Evolutionary conservation across 1,284 basidiomycete genomes (phyloP).

Genomic region (Melampsora allii-populina): DNA sequence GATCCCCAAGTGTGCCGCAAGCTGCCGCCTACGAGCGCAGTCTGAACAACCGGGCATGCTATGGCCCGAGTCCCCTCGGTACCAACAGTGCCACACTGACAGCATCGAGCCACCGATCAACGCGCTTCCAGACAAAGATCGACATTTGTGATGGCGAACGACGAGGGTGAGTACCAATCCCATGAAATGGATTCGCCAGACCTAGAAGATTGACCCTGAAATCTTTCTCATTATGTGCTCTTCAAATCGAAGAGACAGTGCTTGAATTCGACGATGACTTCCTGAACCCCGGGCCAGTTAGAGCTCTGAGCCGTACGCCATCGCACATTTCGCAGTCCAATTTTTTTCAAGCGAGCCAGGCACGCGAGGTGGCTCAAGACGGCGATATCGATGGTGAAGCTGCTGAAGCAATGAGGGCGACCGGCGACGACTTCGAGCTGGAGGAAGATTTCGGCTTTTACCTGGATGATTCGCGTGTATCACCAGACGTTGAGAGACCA

Average conservation of each 20-base stretch:
- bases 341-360: slow-evolving; percentile 10
- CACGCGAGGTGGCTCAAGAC: slow-evolving; percentile 6
- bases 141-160: neutral
- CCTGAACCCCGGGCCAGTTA: neutral
- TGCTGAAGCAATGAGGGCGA: slow-evolving; percentile 21
- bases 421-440: neutral
- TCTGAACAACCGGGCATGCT: too few species aligned
- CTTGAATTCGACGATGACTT: slow-evolving; percentile 1
- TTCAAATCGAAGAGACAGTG: neutral
- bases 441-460: slow-evolving; percentile 8
- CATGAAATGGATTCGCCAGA: neutral
- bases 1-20: too few species aligned
- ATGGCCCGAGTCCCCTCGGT: too few species aligned
- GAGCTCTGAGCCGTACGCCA: neutral
- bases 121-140: too few species aligned
- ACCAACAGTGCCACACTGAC: too few species aligned
- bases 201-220: neutral
- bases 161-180: neutral
- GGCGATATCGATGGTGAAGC: slow-evolving; percentile 31
- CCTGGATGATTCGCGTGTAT: neutral
- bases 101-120: too few species aligned
- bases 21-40: too few species aligned
- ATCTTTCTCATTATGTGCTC: neutral
- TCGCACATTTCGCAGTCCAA: neutral
- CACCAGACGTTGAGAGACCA: neutral